phyloP scores from a whole-genome alignment of 805 yeast genomes.

The Metschnikowia koreensis region DNA sequence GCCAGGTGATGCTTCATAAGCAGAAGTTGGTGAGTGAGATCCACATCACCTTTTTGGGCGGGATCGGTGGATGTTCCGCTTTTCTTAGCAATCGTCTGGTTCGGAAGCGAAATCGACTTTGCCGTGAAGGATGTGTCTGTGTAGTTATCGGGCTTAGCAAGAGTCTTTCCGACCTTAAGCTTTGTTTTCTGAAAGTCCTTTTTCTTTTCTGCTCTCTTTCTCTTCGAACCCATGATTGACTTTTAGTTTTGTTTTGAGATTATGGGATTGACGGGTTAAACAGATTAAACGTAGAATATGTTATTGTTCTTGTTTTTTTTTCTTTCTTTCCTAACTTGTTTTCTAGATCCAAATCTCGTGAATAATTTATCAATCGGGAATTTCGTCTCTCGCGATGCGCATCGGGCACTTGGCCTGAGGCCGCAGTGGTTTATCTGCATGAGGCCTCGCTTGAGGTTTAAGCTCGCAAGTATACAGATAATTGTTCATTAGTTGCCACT shows the following conservation, averaged over 20 bases:
- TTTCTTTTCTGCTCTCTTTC: constrained; percentile 60
- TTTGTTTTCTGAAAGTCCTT: constrained; percentile 77
- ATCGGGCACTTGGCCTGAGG: not conserved
- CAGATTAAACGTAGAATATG: too few species aligned
- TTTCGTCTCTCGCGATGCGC: constrained; percentile 14
- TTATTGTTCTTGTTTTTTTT: too few species aligned
- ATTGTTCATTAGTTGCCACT: too few species aligned
- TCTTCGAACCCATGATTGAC: constrained; percentile 42
- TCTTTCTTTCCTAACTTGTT: too few species aligned
- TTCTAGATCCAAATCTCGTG: too few species aligned
- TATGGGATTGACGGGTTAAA: not conserved
- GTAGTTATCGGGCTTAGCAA: constrained; percentile 64
- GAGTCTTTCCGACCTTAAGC: constrained; percentile 84
- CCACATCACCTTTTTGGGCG: constrained; percentile 35
- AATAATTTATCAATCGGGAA: not conserved
- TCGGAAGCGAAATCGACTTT: constrained; percentile 51
- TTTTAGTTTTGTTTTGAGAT: not conserved
- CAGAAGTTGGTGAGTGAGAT: constrained; percentile 60
- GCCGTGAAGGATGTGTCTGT: constrained; percentile 87
- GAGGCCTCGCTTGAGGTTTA: not conserved
- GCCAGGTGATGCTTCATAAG: constrained; percentile 72
- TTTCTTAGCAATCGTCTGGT: constrained; percentile 35
- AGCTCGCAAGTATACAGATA: not conserved
- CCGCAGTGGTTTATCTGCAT: not conserved
- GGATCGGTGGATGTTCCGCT: constrained; percentile 7